A percentile compares a stretch with the other conserved stretches of the same genome.
Evolutionary conservation across 495 filamentous ascomycete species (phyloP).

Genomic region (Penicillium verhagenii): DNA sequence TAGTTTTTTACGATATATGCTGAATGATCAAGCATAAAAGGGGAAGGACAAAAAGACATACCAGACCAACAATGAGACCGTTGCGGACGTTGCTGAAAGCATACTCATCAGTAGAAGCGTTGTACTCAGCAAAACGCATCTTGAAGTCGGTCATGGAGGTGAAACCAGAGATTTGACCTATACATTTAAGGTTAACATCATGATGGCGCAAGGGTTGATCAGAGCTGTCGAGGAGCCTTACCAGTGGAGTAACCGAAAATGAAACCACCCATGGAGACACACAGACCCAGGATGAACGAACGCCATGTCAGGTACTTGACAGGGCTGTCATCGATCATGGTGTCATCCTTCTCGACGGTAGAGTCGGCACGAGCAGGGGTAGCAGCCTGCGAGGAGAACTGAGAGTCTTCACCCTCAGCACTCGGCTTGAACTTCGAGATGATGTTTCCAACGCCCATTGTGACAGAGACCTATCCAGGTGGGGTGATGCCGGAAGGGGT

Average conservation of each 20-base stretch:
- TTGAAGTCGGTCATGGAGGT: conserved; percentile 58
- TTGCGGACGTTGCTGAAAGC: conserved; percentile 54
- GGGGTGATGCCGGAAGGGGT: conserved; percentile 6
- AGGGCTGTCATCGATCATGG: conserved; percentile 44
- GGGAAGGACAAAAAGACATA: conserved; percentile 36
- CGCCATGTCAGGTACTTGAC: conserved; percentile 50
- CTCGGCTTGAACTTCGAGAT: conserved; percentile 33
- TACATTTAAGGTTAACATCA: not conserved
- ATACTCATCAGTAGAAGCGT: conserved; percentile 34
- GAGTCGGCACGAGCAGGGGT: conserved; percentile 42
- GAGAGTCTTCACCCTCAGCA: conserved; percentile 16
- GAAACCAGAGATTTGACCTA: conserved; percentile 58
- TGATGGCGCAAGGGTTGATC: not conserved
- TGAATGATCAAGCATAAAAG: not conserved
- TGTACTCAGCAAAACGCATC: conserved; percentile 43
- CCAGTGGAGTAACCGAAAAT: conserved; percentile 75
- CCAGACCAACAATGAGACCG: conserved; percentile 56
- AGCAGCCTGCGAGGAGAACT: conserved; percentile 35
- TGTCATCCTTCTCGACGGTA: conserved; percentile 39
- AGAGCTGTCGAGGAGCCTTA: conserved; percentile 24
- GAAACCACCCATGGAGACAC: conserved; percentile 70
- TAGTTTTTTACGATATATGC: not conserved
- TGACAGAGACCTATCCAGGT: conserved; percentile 17
- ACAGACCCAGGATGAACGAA: conserved; percentile 50
- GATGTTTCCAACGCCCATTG: conserved; percentile 38